A percentile compares a stretch with the other conserved stretches of the same genome.
Evolutionary conservation across 2,329 filamentous ascomycete species (phyloP).

Genomic region (Xylariales sp.): DNA sequence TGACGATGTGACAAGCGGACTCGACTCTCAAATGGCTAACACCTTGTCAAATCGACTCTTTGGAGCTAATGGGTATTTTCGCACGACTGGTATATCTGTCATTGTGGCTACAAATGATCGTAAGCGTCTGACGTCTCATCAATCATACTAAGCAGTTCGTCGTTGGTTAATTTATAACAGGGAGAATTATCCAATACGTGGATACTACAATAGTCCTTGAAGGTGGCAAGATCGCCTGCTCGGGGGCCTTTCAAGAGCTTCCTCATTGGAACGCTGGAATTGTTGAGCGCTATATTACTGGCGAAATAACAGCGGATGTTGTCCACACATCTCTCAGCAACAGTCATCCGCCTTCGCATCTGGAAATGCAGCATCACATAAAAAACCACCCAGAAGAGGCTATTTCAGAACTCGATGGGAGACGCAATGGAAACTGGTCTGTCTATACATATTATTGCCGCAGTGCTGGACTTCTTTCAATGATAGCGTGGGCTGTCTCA

Average conservation of each 20-base stretch:
- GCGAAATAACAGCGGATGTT: neutral
- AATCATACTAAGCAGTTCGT: neutral
- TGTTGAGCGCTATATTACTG: neutral
- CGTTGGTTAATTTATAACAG: neutral
- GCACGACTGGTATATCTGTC: conserved; percentile 9
- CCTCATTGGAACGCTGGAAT: neutral
- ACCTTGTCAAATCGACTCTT: conserved; percentile 9
- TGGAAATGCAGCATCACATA: neutral
- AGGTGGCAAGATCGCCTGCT: neutral
- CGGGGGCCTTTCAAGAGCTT: neutral
- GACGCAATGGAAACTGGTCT: conserved; percentile 3
- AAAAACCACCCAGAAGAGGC: neutral
- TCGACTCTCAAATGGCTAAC: conserved; percentile 15
- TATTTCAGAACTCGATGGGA: neutral
- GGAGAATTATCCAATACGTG: conserved; percentile 1
- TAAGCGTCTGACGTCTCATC: conserved; percentile 1
- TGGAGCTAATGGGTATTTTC: conserved; percentile 6
- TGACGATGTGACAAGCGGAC: conserved; percentile 20
- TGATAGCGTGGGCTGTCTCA: neutral
- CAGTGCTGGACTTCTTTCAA: neutral
- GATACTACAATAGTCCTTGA: neutral
- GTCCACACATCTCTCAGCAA: neutral
- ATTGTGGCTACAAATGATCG: conserved; percentile 12
- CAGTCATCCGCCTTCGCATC: neutral
- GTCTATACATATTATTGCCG: conserved; percentile 2